These are phyloP conservation scores for Diaporthe velutina DNA, from an alignment of 2,329 filamentous ascomycete genomes.

Conservation along the genomic window DNA sequence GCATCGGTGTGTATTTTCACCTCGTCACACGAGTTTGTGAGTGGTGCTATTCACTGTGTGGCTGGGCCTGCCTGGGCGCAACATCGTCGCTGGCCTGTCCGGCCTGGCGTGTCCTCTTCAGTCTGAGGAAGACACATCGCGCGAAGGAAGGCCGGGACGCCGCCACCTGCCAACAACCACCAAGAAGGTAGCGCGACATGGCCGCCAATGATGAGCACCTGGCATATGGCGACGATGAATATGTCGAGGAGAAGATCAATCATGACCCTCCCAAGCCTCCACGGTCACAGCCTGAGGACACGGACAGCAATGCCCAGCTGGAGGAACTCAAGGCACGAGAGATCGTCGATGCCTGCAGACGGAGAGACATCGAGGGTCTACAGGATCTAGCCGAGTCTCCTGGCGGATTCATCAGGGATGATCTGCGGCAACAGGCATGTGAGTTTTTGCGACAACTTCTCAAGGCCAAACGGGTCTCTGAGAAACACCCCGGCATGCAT, in stretches of 20 bases:
- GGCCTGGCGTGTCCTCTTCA: background rate
- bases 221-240: background rate
- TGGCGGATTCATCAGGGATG: slow-evolving; percentile 77
- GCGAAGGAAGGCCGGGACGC: background rate
- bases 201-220: slow-evolving; percentile 17
- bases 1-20: background rate
- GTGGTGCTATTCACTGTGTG: background rate
- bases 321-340: slow-evolving; percentile 53
- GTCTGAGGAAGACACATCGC: background rate
- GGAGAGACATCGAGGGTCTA: slow-evolving; percentile 68
- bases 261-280: slow-evolving; percentile 29
- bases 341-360: slow-evolving; percentile 72
- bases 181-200: background rate
- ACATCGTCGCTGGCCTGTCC: background rate
- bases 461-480: background rate
- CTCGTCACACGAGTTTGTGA: background rate
- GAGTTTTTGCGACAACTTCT: slow-evolving; percentile 56
- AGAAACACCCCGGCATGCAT: too few species aligned
- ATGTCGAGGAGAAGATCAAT: background rate
- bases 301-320: background rate
- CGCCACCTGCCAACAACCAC: background rate
- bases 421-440: slow-evolving; percentile 82
- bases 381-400: slow-evolving; percentile 70
- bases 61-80: too few species aligned
- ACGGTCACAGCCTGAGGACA: background rate